Evolutionary conservation across 768 basidiomycete species (phyloP).

Genomic region (Tricholoma bakamatsutake): DNA sequence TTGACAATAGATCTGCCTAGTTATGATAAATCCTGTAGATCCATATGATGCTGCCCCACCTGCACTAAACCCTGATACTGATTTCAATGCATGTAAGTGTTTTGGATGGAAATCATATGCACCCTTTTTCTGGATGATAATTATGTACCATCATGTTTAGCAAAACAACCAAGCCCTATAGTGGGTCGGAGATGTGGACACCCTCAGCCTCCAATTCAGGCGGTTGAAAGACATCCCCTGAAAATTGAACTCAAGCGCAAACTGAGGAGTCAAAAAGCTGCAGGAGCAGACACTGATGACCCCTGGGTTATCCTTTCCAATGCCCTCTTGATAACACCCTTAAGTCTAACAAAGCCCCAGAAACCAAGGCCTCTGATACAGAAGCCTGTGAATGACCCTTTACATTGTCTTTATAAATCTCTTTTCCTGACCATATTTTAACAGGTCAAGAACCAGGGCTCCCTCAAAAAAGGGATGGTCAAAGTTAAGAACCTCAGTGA

Average conservation of each 20-base stretch:
- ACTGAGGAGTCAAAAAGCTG: neutral
- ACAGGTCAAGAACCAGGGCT: neutral
- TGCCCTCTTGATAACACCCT: neutral
- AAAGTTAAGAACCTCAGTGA: neutral
- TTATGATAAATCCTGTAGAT: neutral
- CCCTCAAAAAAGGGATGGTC: too few species aligned
- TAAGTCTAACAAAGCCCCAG: neutral
- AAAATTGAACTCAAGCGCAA: neutral
- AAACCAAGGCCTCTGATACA: neutral
- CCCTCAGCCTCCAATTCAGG: neutral
- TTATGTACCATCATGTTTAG: too few species aligned
- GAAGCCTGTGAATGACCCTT: neutral
- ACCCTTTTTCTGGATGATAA: too few species aligned
- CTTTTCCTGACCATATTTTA: neutral
- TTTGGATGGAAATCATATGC: neutral
- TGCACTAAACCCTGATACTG: neutral
- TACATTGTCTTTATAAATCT: neutral
- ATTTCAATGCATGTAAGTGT: neutral
- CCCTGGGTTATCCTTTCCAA: neutral
- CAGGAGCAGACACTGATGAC: neutral
- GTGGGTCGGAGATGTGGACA: neutral
- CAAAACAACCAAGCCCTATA: neutral
- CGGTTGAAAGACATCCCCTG: neutral
- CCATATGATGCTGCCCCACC: neutral
- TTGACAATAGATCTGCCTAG: neutral